phyloP scores from a whole-genome alignment of 208 protist genomes.

The Leishmania guyanensis region DNA sequence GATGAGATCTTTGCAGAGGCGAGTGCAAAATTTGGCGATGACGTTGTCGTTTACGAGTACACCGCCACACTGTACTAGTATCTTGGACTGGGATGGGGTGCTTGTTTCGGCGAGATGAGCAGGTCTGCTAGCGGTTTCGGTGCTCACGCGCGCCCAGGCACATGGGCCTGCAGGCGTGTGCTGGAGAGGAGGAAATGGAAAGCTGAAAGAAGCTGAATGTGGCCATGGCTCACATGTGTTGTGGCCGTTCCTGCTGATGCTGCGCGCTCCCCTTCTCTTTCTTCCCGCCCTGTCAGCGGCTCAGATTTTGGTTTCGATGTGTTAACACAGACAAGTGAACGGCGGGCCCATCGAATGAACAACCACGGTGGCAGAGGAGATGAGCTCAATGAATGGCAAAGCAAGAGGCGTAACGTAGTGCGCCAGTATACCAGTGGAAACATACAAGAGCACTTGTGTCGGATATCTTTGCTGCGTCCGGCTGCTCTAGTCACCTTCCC shows the following conservation, averaged over 20 bases:
- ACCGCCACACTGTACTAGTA: slow-evolving; percentile 17
- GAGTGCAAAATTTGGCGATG: slow-evolving; percentile 31
- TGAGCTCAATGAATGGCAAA: background rate
- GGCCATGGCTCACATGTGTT: background rate
- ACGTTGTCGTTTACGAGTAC: slow-evolving; percentile 46
- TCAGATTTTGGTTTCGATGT: background rate
- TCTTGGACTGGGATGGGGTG: background rate
- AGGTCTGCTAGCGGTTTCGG: no score
- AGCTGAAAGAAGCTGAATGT: background rate
- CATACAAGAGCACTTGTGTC: background rate
- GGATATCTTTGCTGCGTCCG: background rate
- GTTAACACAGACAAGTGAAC: background rate
- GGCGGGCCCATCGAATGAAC: background rate
- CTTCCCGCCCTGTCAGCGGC: background rate
- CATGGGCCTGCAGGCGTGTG: background rate
- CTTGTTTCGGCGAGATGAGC: background rate
- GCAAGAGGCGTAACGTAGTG: background rate
- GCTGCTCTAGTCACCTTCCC: background rate
- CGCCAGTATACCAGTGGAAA: background rate
- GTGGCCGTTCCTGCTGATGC: background rate
- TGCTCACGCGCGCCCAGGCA: background rate
- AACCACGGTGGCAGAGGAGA: background rate
- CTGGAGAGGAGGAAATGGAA: background rate
- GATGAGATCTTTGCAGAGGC: slow-evolving; percentile 41
- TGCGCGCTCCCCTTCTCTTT: background rate